phyloP scores from a whole-genome alignment of 179 eudicot species.

The Spinacia oleracea region DNA sequence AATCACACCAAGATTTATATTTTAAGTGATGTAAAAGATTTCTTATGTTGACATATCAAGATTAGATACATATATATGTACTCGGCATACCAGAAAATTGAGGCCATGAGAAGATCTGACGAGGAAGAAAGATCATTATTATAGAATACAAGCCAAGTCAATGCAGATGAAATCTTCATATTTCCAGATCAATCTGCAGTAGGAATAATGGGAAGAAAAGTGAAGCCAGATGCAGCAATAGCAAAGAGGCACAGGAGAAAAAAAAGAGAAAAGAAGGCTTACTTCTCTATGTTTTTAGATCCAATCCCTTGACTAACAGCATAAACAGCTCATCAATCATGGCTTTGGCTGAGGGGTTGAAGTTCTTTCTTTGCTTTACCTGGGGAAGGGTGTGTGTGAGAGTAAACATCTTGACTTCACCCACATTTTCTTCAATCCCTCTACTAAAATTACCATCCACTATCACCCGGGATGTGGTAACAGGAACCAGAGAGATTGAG shows the following conservation, averaged over 20 bases:
- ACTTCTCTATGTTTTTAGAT: conserved; percentile 11
- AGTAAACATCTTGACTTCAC: background rate
- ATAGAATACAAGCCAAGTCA: background rate
- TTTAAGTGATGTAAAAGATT: background rate
- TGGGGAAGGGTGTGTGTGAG: background rate
- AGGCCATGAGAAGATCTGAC: background rate
- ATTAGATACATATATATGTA: background rate
- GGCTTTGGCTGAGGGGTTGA: background rate
- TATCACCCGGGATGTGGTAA: background rate
- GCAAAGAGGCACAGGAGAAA: background rate
- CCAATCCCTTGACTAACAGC: conserved; percentile 8
- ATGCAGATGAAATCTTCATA: conserved; percentile 1
- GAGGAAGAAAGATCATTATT: background rate
- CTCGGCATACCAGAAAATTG: conserved; percentile 16
- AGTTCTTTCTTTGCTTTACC: background rate
- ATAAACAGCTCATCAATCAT: background rate
- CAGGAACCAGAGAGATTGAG: conserved; percentile 9
- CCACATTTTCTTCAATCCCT: background rate
- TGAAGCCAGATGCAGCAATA: conserved; percentile 1
- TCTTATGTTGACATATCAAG: background rate
- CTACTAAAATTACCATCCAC: background rate
- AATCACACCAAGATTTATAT: background rate
- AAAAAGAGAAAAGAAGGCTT: background rate
- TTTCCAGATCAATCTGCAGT: conserved; percentile 14
- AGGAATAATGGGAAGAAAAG: background rate